Conservation (phyloP, 2,329 filamentous ascomycete genomes). For the Endocalyx cinctus region DNA sequence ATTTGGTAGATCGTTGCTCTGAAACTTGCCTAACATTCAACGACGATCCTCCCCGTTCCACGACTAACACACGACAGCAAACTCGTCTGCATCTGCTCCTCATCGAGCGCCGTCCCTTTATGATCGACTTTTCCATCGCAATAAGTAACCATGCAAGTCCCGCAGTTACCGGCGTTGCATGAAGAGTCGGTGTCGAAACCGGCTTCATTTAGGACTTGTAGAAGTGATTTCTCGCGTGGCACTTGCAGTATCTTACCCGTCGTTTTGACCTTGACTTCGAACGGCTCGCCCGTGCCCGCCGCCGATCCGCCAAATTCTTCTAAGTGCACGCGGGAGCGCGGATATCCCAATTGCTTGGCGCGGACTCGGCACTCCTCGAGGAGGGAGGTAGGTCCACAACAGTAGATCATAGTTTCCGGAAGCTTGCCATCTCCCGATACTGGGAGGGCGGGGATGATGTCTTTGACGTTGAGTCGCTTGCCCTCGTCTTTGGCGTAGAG, state of each 20-base stretch:
- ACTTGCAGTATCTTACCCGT: constrained; percentile 22
- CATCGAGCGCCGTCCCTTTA: constrained; percentile 23
- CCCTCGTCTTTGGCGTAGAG: constrained; percentile 23
- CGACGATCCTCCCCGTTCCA: constrained; percentile 22
- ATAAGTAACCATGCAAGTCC: constrained; percentile 25
- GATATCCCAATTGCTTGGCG: constrained; percentile 17
- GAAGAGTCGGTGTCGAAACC: constrained; percentile 28
- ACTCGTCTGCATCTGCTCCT: constrained; percentile 21
- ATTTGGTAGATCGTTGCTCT: no score
- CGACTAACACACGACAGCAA: constrained; percentile 28
- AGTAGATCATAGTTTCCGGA: constrained; percentile 26
- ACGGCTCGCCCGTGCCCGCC: constrained; percentile 25
- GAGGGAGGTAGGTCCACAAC: constrained; percentile 23
- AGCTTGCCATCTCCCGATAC: constrained; percentile 15
- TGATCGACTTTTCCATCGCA: constrained; percentile 23
- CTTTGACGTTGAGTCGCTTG: constrained; percentile 25
- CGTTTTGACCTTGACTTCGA: constrained; percentile 23
- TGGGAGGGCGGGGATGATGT: constrained; percentile 31
- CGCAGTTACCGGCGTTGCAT: constrained; percentile 27
- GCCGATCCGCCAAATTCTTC: constrained; percentile 24
- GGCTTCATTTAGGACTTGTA: constrained; percentile 26
- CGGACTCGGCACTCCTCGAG: constrained; percentile 16
- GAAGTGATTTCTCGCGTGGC: constrained; percentile 23
- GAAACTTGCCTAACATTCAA: constrained; percentile 18
- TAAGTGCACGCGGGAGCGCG: constrained; percentile 19